These are phyloP conservation scores for Simplicillium sp. DNA, from an alignment of 2,329 filamentous ascomycete genomes.

Conservation along the genomic window DNA sequence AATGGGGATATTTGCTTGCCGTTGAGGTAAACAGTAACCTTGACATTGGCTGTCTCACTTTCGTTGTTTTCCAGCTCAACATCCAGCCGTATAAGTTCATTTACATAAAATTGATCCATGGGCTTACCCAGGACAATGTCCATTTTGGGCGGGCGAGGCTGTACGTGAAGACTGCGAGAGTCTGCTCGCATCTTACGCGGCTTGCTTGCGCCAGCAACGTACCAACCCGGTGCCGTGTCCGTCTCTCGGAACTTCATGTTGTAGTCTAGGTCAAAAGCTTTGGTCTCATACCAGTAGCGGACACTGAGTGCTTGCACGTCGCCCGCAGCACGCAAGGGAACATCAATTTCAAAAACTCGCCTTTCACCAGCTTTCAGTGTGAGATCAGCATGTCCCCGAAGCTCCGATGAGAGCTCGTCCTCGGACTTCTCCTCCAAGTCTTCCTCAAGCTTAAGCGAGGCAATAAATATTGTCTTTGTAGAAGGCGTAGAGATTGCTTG, in stretches of 20 bases:
- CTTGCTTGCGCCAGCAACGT: slow-evolving; percentile 29
- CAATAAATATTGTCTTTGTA: slow-evolving; percentile 12
- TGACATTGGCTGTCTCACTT: slow-evolving; percentile 65
- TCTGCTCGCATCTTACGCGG: slow-evolving; percentile 38
- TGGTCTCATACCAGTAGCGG: slow-evolving; percentile 51
- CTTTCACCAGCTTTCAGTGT: slow-evolving; percentile 57
- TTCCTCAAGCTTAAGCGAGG: slow-evolving; percentile 19
- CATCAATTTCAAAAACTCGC: slow-evolving; percentile 60
- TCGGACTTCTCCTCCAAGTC: slow-evolving; percentile 16
- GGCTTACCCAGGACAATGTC: slow-evolving; percentile 58
- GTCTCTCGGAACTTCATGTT: slow-evolving; percentile 42
- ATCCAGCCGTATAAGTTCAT: slow-evolving; percentile 62
- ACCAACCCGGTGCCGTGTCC: slow-evolving; percentile 38
- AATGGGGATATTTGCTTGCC: slow-evolving; percentile 45
- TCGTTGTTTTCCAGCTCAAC: slow-evolving; percentile 75
- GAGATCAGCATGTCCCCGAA: slow-evolving; percentile 52
- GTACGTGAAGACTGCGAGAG: slow-evolving; percentile 55
- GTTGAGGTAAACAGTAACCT: slow-evolving; percentile 58
- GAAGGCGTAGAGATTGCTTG: slow-evolving; percentile 6
- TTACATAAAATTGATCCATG: slow-evolving; percentile 70
- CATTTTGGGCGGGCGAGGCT: slow-evolving; percentile 88
- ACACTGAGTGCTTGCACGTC: slow-evolving; percentile 58
- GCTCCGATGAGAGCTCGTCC: slow-evolving; percentile 22
- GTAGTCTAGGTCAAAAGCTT: slow-evolving; percentile 59
- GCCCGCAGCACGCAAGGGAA: slow-evolving; percentile 75